A percentile compares a stretch with the other conserved stretches of the same genome.
phyloP scores from a whole-genome alignment of 768 basidiomycete species.

The Sporobolomyces pararoseus region DNA sequence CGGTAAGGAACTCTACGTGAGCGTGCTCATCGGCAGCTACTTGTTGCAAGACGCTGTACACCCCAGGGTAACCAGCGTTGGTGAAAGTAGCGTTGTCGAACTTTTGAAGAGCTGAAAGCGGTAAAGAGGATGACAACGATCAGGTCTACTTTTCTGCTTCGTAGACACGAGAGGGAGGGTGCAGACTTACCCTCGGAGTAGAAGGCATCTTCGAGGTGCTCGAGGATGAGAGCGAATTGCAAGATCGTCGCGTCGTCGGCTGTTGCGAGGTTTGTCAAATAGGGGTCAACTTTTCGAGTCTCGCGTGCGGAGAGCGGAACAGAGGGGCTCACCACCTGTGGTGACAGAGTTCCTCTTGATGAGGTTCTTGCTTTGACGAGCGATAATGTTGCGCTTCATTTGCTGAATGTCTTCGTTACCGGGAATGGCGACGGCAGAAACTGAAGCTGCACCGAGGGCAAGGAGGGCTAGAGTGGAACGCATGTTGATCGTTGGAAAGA shows the following conservation, averaged over 20 bases:
- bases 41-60: slow-evolving; percentile 26
- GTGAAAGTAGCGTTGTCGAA: slow-evolving; percentile 56
- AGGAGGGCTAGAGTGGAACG: slow-evolving; percentile 32
- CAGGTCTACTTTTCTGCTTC: too few relatives aligned
- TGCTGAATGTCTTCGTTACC: not conserved
- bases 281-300: slow-evolving; percentile 4
- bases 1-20: slow-evolving; percentile 59
- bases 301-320: not conserved
- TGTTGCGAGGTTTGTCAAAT: too few relatives aligned
- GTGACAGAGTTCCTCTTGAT: slow-evolving; percentile 36
- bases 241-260: slow-evolving; percentile 38
- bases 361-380: slow-evolving; percentile 6
- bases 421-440: slow-evolving; percentile 19
- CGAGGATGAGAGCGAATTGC: slow-evolving; percentile 42
- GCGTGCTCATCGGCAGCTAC: slow-evolving; percentile 54
- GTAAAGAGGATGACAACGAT: too few relatives aligned
- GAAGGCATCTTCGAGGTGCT: slow-evolving; percentile 35
- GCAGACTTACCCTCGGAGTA: slow-evolving; percentile 5
- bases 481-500: slow-evolving; percentile 17
- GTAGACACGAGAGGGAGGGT: not conserved
- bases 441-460: slow-evolving; percentile 31
- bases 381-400: slow-evolving; percentile 37
- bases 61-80: slow-evolving; percentile 51
- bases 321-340: slow-evolving; percentile 9
- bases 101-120: slow-evolving; percentile 46